Base-by-base conservation (phyloP, 1,284 basidiomycete genomes). In the Tremellales sp. region DNA sequence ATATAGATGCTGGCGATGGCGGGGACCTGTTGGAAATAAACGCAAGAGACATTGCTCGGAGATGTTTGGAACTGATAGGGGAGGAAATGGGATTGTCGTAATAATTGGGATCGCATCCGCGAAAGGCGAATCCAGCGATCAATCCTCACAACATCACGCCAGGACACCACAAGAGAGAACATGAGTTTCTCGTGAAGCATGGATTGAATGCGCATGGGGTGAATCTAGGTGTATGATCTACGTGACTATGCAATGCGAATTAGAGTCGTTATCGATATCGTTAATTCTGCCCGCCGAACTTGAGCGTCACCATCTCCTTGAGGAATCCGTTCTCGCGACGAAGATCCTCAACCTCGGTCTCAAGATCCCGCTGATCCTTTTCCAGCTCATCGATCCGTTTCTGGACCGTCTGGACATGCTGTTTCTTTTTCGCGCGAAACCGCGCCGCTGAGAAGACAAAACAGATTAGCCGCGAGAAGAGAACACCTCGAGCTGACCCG, bases 31-130 rank as follows among this genome's bases (percentile, higher is more conserved):
- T 72, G 4, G 79, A 85, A 58, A 68, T 86, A 13, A 81, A 85
- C 64, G 83, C 85, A 14, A 74, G 85, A 44, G 73, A 74, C 14
- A 65, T 91, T 39, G 84, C 84, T 5, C 79, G 80, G 53, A 77
- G 80, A 40, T 88, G 85, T 66, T 65, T 92, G 51, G 81, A 78
- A 61, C 77, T 81, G 47, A 76, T 90, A 3, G 88, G 87, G 13
- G 76, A 75, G 60, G 88, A 71, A 47, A 49, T 68, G 37, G 60
- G 61, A 0, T 39, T 69, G 34, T 38, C 49, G 12, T 18, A 21
- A 14, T 29, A n/a, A n/a, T n/a, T n/a, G n/a, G n/a, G n/a, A n/a
- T n/a, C n/a, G n/a, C n/a, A n/a, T n/a, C n/a, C n/a, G n/a, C n/a
- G n/a, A n/a, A n/a, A n/a, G n/a, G n/a, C n/a, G n/a, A n/a, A n/a